phyloP scores from a whole-genome alignment of 2,329 filamentous ascomycete genomes.

The Aspergillaceae sp. region DNA sequence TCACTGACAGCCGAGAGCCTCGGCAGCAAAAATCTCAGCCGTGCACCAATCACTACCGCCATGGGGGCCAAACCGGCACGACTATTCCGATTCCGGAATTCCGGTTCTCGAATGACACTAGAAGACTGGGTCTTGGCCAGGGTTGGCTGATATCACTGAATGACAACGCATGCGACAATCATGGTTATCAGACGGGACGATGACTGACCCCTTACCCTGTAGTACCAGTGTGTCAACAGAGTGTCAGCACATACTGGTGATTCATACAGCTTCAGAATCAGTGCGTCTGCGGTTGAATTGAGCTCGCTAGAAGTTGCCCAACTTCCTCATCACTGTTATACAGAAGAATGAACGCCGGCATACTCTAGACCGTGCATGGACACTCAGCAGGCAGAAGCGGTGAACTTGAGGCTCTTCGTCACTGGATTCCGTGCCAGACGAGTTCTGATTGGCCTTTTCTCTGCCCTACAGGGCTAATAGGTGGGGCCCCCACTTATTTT shows the following conservation, averaged over 20 bases:
- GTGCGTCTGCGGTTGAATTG: no score
- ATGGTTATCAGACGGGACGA: conserved; percentile 6
- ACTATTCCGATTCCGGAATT: neutral
- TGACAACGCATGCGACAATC: neutral
- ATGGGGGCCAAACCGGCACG: no score
- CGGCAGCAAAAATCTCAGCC: no score
- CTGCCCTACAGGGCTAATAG: neutral
- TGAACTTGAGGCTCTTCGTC: neutral
- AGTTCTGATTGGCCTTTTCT: neutral
- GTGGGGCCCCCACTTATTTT: neutral
- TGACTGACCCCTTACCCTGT: no score
- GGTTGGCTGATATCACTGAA: neutral
- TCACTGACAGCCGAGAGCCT: no score
- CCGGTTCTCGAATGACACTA: conserved; percentile 19
- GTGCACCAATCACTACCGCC: no score
- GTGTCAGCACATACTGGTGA: no score
- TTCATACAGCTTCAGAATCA: no score
- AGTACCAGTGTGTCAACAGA: no score
- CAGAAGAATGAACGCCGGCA: neutral
- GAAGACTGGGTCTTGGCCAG: conserved; percentile 7
- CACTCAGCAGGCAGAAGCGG: neutral
- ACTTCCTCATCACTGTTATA: neutral
- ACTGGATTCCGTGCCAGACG: no score
- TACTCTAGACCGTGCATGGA: neutral
- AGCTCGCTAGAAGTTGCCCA: no score